phyloP scores from a whole-genome alignment of 495 filamentous ascomycete species.

The Viridothelium virens region DNA sequence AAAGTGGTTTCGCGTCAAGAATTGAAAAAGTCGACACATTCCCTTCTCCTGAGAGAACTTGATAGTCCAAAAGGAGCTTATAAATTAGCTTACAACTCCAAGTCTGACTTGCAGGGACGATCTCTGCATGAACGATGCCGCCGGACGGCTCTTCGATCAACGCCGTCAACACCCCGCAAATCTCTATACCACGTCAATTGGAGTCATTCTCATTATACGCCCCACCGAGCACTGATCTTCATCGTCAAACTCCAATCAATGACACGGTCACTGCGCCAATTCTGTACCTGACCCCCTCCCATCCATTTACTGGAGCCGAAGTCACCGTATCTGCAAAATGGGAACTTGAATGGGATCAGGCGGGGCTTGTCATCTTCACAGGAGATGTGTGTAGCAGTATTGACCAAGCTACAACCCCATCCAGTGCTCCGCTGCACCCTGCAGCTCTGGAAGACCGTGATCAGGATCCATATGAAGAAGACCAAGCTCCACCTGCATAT shows the following conservation, averaged over 20 bases:
- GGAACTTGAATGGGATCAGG: slow-evolving; percentile 57
- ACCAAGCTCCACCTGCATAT: slow-evolving; percentile 27
- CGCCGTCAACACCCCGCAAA: slow-evolving; percentile 43
- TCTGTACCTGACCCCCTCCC: slow-evolving; percentile 48
- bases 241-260: slow-evolving; percentile 47
- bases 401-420: background rate
- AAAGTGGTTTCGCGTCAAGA: background rate
- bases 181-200: slow-evolving; percentile 47
- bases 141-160: slow-evolving; percentile 47
- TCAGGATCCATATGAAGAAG: background rate
- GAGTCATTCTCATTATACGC: slow-evolving; percentile 51
- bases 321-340: slow-evolving; percentile 54
- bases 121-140: slow-evolving; percentile 36
- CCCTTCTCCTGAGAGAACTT: background rate
- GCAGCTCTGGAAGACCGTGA: background rate
- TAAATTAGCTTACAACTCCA: background rate
- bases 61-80: background rate
- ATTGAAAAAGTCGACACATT: background rate
- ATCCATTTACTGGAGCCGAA: slow-evolving; percentile 49
- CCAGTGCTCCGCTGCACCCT: slow-evolving; percentile 5
- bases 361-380: slow-evolving; percentile 51
- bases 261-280: slow-evolving; percentile 52
- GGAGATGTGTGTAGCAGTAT: slow-evolving; percentile 28
- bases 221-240: slow-evolving; percentile 45
- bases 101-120: slow-evolving; percentile 12